Evolutionary conservation across 495 filamentous ascomycete species (phyloP), one percentile per base, ranked within the genome.

Genomic region (Podospora didyma): DNA sequence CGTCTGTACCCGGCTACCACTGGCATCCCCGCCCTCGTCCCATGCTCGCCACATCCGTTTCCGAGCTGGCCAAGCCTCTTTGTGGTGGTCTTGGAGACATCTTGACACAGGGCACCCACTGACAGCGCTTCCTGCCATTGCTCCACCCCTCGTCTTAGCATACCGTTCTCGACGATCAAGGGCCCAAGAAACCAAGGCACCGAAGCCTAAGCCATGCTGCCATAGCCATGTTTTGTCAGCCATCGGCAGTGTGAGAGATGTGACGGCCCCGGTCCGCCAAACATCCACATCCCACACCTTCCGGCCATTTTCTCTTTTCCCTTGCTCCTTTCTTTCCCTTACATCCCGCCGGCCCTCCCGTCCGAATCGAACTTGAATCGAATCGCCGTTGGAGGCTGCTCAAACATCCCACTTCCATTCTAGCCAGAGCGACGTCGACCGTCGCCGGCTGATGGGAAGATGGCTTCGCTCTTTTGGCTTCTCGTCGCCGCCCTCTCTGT

Each of bases 361-460:
- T 55, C 58, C 46, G 53, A 56, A 39, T 57, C 57, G 51, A 42
- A 42, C 10, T 42, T 14, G 14, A 42, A 42, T 17, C 39, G 14
- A 42, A 42, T 42, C 39, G 20, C 52, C 48, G 39, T 48, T 51
- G 42, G 57, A 58, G 58, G 49, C 51, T 54, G 56, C 67, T 58
- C 59, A 62, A 59, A 61, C 62, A 59, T 60, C 54, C 58, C 59
- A 57, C 31, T 58, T 63, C 58, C 64, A 42, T 49, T 54, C 53
- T 56, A 56, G 62, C 58, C 48, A 69, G 63, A 68, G 69, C 73
- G 71, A 72, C 66, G 69, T 75, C 69, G 65, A 75, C 67, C 70
- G 69, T 73, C 59, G 64, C 68, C 60, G 56, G 61, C n/a, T 60
- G 58, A 65, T 61, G 64, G 56, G 62, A 66, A 54, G 48, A 72